Evolutionary conservation across 1,284 basidiomycete species (phyloP), one percentile per base, ranked within the genome.

Genomic region (Marasmius fiardii): DNA sequence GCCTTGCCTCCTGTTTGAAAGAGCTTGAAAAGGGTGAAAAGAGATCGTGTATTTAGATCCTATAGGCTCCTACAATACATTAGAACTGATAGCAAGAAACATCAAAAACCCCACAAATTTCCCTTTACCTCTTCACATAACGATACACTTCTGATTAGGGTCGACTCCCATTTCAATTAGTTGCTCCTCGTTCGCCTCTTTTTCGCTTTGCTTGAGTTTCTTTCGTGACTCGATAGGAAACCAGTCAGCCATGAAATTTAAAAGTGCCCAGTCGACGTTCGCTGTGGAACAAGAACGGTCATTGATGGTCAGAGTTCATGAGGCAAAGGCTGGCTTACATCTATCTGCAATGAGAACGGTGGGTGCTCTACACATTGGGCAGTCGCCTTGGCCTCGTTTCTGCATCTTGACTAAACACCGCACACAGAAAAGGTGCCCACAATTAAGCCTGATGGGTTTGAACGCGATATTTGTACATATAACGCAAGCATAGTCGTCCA

Each of bases 381-480:
- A 98, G 60, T 89, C 77, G 11, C 76, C 82, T 63, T 90, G 85
- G 0, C 86, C 84, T 14, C 88, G 78, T 65, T 90, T 92, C 73
- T 98, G 95, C 84, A 98, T 90, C 74, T 98, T 97, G 49, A 94
- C 93, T 16, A 98, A 76, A 69, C 95, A 97, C 51, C 90, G 72
- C 8, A 94, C 92, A 64, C 95, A 98, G 71, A 97, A 97, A n/a
- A 96, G 73, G 69, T 98, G 95, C 0, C 87, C 80, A 63, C 95
- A 98, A 24, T 73, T 71, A 3, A 98, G 78, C 3, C 93, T 78
- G 54, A 98, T 92, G 0, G 92, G 92, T 69, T 92, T 93, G 77
- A 93, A 94, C 5, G 92, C 92, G 60, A 95, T 85, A 55, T 79
- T 82, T 1, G 85, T 90, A 70, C 92, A 94, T 56, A 94, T 93